A percentile compares a stretch with the other conserved stretches of the same genome.
Conservation (phyloP, 2,329 filamentous ascomycete species). For the Anthostomella pinea region DNA sequence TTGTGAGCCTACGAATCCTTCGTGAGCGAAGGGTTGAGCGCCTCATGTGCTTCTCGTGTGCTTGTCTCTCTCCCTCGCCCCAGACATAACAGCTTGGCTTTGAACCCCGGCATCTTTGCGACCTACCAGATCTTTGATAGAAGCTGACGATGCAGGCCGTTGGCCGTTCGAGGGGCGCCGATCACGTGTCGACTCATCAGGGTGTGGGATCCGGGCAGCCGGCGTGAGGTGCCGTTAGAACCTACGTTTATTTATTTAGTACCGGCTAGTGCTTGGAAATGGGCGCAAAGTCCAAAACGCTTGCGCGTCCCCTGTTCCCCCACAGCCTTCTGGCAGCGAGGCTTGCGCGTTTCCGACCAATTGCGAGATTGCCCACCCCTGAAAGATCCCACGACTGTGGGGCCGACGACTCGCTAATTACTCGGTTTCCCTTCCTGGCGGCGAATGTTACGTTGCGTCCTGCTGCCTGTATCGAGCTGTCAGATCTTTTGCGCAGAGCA, state of each 20-base stretch:
- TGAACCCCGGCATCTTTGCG: too few species aligned
- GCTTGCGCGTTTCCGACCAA: conserved; percentile 28
- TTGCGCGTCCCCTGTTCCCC: conserved; percentile 28
- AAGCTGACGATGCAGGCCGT: neutral
- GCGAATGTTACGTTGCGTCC: conserved; percentile 21
- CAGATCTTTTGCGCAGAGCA: too few species aligned
- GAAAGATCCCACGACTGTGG: conserved; percentile 16
- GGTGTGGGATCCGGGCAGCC: conserved; percentile 11
- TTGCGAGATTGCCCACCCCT: conserved; percentile 15
- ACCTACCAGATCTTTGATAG: too few species aligned
- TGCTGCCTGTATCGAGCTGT: too few species aligned
- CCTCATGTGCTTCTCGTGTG: too few species aligned
- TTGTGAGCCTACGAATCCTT: too few species aligned
- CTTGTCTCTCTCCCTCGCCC: too few species aligned
- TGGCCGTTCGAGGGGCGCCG: neutral
- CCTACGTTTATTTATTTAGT: too few species aligned
- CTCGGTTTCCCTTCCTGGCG: conserved; percentile 12
- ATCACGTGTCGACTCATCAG: conserved; percentile 15
- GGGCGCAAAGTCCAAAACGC: conserved; percentile 21
- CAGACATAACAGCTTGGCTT: too few species aligned
- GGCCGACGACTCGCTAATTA: conserved; percentile 15
- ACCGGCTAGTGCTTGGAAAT: neutral
- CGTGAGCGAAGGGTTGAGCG: too few species aligned
- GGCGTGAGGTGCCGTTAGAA: too few species aligned
- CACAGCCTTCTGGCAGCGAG: conserved; percentile 12